Base-by-base conservation (phyloP, 345 rosid species). In the Linum usitatissimum region DNA sequence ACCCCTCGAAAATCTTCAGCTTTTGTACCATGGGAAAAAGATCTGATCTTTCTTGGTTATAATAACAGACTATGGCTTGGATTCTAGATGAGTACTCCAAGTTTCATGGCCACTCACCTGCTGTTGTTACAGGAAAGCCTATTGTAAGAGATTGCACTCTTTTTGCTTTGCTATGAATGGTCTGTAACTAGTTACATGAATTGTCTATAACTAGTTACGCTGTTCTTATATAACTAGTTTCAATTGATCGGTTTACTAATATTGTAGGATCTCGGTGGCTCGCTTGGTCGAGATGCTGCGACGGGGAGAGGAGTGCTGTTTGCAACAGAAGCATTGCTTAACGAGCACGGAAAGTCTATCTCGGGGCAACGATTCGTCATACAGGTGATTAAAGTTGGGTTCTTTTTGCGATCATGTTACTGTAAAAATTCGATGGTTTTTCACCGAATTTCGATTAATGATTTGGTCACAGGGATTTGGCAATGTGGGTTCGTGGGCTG, bases 61-160 rank as follows among this genome's bases (percentile, higher is more conserved):
- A 53, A 10, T 70, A 73, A 62, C 80, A 93, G 97, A 90, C 95
- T 20, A 93, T 90, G 97, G 99, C 97, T 8, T 93, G 99, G 99
- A 90, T 93, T 67, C 79, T 93, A n/a, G 97, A 93, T 20, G 99
- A 93, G 66, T 90, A 90, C 78, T 93, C 97, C 0, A 90, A 93
- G 73, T 93, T 93, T 64, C 97, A 93, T 23, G 96, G 97, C 64
- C 58, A 93, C 57, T 93, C 99, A 0, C 99, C 99, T 2, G 99
- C 97, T 55, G 83, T 87, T 0, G 97, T 93, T 38, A 93, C 99
- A 0, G 99, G 97, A 69, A 93, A 90, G 73, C 96, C 97, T 8
- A 80, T 64, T 30, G 97, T 93, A 75, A 84, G 94, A 68, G 38
- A 3, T 53, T 17, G 7, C 57, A 6, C 17, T 53, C n/a, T 53